These are phyloP conservation scores for Leptographium galeiforme DNA, from an alignment of 2,329 filamentous ascomycete species.

Conservation along the genomic window DNA sequence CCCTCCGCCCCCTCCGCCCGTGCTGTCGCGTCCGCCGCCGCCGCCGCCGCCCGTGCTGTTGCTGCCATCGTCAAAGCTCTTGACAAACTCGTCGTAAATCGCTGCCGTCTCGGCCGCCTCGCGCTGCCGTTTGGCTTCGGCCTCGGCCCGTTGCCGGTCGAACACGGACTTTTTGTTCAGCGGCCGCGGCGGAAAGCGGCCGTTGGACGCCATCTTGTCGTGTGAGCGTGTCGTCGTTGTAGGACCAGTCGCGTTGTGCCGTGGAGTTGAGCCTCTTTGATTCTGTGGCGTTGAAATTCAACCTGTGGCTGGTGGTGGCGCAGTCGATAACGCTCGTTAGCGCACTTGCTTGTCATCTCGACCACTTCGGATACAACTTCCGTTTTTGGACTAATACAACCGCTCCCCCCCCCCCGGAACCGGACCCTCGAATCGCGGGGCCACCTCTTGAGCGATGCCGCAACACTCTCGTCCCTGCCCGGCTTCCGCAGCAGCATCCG, in stretches of 20 bases:
- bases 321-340: too few relatives aligned
- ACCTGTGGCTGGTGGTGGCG: too few relatives aligned
- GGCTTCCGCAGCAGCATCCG: background rate
- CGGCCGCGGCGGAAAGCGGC: conserved; percentile 22
- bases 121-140: conserved; percentile 72
- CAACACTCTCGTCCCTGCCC: background rate
- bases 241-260: background rate
- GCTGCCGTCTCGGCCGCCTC: conserved; percentile 81
- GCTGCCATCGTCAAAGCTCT: conserved; percentile 56
- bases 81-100: conserved; percentile 77
- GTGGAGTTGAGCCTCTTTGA: too few relatives aligned
- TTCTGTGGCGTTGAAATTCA: too few relatives aligned
- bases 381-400: background rate
- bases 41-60: conserved; percentile 26
- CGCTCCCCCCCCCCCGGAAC: too few relatives aligned
- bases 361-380: background rate
- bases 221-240: too few relatives aligned
- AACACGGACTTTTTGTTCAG: conserved; percentile 66
- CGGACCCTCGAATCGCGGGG: too few relatives aligned
- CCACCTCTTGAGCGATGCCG: too few relatives aligned
- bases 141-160: conserved; percentile 78
- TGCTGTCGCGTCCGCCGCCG: conserved; percentile 33
- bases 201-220: conserved; percentile 8
- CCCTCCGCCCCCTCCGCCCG: conserved; percentile 23
- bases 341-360: too few relatives aligned